A percentile compares a stretch with the other conserved stretches of the same genome.
Conservation (phyloP, 208 protist genomes). For the Trypanosoma avium region DNA sequence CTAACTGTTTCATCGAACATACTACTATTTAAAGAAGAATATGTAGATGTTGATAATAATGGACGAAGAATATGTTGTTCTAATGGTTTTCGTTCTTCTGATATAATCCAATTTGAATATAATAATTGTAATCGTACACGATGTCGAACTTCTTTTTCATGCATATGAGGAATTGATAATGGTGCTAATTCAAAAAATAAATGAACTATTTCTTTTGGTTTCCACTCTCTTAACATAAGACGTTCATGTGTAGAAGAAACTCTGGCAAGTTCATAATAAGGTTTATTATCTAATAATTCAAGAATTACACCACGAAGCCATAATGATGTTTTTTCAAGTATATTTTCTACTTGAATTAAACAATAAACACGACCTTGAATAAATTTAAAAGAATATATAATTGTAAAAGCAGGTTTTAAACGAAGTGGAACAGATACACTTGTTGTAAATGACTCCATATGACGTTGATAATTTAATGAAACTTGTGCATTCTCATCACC, state of each 20-base stretch:
- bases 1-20: background rate
- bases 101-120: constrained; percentile 68
- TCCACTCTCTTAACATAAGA: constrained; percentile 67
- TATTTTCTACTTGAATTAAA: constrained; percentile 61
- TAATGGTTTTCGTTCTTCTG: constrained; percentile 2
- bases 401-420: constrained; percentile 34
- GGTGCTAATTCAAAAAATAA: constrained; percentile 72
- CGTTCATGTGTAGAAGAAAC: constrained; percentile 53
- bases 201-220: constrained; percentile 45
- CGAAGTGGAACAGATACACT: constrained; percentile 32
- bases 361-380: constrained; percentile 79
- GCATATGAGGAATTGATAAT: constrained; percentile 24
- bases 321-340: constrained; percentile 60
- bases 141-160: constrained; percentile 40
- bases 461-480: constrained; percentile 47
- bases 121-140: constrained; percentile 66
- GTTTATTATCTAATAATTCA: constrained; percentile 44
- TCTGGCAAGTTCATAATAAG: constrained; percentile 65
- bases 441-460: constrained; percentile 47
- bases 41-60: background rate
- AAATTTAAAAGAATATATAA: constrained; percentile 64
- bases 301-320: constrained; percentile 79
- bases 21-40: background rate
- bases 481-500: constrained; percentile 28
- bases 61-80: constrained; percentile 17